These are phyloP conservation scores for Strigomonas culicis DNA, from an alignment of 208 protist species.

Conservation along the genomic window DNA sequence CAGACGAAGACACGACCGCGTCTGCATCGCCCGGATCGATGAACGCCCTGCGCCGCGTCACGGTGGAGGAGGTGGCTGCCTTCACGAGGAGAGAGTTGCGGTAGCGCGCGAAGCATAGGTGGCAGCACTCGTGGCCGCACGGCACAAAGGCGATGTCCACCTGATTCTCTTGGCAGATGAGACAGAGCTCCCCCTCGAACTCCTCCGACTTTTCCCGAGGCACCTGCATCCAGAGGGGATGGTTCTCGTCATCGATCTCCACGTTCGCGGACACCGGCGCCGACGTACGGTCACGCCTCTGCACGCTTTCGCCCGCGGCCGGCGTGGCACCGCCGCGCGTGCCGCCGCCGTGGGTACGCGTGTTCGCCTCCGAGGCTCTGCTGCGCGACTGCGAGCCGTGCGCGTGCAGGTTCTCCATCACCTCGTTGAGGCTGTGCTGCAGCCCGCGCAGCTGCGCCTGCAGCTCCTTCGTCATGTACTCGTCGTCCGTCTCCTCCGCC, in stretches of 20 bases:
- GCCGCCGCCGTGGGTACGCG: too few species aligned
- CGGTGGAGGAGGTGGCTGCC: too few species aligned
- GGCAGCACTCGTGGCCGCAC: constrained; percentile 29
- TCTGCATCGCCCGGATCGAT: neutral
- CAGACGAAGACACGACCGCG: constrained; percentile 2
- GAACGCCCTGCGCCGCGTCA: too few species aligned
- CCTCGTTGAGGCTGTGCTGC: constrained; percentile 7
- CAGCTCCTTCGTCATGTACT: neutral
- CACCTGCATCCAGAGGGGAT: neutral
- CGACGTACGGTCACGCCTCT: neutral
- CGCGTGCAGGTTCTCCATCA: constrained; percentile 9
- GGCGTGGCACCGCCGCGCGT: neutral
- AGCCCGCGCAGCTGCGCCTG: constrained; percentile 7
- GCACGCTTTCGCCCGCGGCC: neutral
- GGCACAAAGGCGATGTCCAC: constrained; percentile 19
- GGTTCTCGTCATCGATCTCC: neutral
- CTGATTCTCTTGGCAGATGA: constrained; percentile 17
- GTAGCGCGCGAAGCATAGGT: constrained; percentile 16
- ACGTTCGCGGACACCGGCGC: neutral
- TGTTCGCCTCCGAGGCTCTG: neutral
- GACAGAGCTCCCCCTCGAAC: constrained; percentile 12
- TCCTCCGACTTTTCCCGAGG: neutral
- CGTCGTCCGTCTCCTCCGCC: neutral
- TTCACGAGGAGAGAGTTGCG: constrained; percentile 10
- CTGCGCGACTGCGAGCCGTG: neutral